Evolutionary conservation across 345 rosid genomes (phyloP), one percentile per base, ranked within the genome.

Genomic region (Cardamine resedifolia): DNA sequence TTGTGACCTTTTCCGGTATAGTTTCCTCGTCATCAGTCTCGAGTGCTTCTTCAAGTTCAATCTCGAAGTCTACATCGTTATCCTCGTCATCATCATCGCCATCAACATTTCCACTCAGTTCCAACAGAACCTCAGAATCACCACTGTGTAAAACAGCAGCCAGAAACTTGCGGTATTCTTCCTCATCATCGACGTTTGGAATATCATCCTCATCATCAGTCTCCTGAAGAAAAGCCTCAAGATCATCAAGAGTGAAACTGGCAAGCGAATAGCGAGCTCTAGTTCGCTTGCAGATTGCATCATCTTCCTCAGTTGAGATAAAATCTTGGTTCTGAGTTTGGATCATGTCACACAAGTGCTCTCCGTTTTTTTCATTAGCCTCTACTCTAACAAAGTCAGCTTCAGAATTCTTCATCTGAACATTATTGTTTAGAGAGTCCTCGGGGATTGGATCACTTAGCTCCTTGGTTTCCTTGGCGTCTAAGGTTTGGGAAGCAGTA

Each of bases 161-260:
- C 28, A 95, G 96, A 80, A 95, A 91, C 79, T 95, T 91, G 78
- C 82, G 86, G 50, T 91, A 90, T 79, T 91, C 98, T 59, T 85
- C 89, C 76, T 95, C 90, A 69, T 95, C 99, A 14, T 91, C 91
- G 49, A 88, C 88, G 74, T 95, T 91, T 21, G 82, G 96, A 77
- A 87, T 79, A 55, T 87, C 94, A 43, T 91, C 96, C 44, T 89
- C 98, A 27, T 95, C 94, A 83, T 95, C 99, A 16, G 96, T 87
- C 83, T 91, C 96, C 68, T 95, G 92, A 66, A 95, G 90, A 79
- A 91, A 91, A 33, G 89, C 87, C 88, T 95, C 99, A 10, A 95
- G 93, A 72, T 95, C 99, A 82, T 95, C 96, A 14, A 95, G 96
- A 4, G 92, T 90, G 77, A 88, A 91, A 77, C 90, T 80, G 43